A percentile compares a stretch with the other conserved stretches of the same genome.
Conservation (phyloP, 1,284 basidiomycete species). For the Coriolopsis trogii region DNA sequence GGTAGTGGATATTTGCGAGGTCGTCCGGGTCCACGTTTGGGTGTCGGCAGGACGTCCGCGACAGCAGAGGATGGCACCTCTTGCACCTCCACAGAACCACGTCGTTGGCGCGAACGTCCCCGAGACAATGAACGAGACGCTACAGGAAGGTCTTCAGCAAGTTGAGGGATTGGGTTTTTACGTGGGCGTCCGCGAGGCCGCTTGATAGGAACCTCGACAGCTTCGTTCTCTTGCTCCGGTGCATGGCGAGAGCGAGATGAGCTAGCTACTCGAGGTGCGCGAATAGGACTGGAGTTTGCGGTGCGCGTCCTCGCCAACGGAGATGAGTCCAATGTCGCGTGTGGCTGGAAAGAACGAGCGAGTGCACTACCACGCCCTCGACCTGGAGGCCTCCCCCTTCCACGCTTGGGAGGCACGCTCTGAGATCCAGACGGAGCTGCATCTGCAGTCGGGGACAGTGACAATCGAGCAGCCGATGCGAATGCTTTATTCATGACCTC, state of each 20-base stretch:
- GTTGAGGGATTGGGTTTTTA: constrained; percentile 1
- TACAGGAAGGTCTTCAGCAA: too few relatives aligned
- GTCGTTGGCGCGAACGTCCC: too few relatives aligned
- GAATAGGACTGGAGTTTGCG: background rate
- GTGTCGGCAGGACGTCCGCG: background rate
- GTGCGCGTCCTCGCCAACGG: background rate
- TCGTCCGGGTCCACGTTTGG: constrained; percentile 8
- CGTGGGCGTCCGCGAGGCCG: constrained; percentile 8
- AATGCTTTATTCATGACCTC: constrained; percentile 18
- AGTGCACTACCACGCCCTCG: constrained; percentile 2
- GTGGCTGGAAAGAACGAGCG: too few relatives aligned
- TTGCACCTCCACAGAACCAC: too few relatives aligned
- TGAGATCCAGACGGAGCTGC: too few relatives aligned
- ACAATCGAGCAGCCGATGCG: too few relatives aligned
- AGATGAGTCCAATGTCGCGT: too few relatives aligned
- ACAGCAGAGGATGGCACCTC: background rate
- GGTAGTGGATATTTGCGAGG: constrained; percentile 15
- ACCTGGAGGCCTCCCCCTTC: constrained; percentile 10
- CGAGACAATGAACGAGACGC: too few relatives aligned
- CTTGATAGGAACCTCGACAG: background rate
- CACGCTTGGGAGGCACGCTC: background rate
- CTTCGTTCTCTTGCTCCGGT: background rate
- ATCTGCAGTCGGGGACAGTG: too few relatives aligned
- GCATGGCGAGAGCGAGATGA: background rate
- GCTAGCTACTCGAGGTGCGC: background rate